Evolutionary conservation across 257 asterid genomes (phyloP).

Genomic region (Galeopsis tetrahit): DNA sequence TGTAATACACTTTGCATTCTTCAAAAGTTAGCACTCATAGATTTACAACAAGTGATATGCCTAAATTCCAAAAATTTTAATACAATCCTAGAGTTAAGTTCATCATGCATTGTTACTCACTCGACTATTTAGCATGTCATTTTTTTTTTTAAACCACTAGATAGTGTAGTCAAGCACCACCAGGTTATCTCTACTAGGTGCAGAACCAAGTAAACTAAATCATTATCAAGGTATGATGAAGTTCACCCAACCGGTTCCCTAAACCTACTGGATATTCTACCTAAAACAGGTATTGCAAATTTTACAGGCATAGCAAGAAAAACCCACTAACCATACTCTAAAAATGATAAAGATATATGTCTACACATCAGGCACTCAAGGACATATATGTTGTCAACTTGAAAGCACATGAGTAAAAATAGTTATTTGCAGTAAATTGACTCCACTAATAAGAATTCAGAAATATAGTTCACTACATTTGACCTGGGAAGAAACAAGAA

Average conservation of each 20-base stretch:
- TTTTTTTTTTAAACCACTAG: neutral
- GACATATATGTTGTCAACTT: neutral
- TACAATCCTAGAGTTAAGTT: constrained; percentile 1
- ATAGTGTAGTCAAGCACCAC: neutral
- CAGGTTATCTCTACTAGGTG: neutral
- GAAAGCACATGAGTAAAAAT: neutral
- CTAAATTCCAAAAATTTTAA: neutral
- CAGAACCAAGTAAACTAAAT: neutral
- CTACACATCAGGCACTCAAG: neutral
- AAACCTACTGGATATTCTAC: neutral
- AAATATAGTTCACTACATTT: neutral
- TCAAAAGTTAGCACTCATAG: neutral
- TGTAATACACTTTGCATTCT: neutral
- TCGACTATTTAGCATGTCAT: neutral
- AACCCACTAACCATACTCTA: neutral
- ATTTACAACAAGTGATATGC: neutral
- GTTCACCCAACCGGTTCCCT: neutral
- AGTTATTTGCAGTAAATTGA: constrained; percentile 8
- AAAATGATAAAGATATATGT: neutral
- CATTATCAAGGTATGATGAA: neutral
- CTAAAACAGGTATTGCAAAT: neutral
- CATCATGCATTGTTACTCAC: neutral
- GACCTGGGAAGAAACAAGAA: neutral
- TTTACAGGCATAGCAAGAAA: neutral
- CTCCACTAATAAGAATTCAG: neutral